A percentile compares a stretch with the other conserved stretches of the same genome.
These are phyloP conservation scores for Colletotrichum coccodes DNA, from an alignment of 2,329 filamentous ascomycete species.

Conservation along the genomic window DNA sequence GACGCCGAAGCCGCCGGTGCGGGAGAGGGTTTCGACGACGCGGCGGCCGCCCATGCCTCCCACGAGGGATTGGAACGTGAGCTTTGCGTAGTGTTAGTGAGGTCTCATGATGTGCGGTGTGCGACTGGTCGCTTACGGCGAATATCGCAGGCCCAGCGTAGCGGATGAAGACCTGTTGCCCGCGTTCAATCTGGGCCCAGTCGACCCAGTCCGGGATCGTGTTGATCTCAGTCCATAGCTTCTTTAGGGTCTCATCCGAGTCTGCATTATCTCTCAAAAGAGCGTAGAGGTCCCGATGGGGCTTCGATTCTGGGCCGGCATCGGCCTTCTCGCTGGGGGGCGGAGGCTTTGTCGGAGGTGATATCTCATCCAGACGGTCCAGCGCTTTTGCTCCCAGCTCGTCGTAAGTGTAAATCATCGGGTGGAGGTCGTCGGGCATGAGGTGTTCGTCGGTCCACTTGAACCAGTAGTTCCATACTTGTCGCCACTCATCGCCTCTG, in stretches of 20 bases:
- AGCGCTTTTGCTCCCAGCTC: conserved; percentile 73
- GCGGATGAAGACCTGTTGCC: conserved; percentile 81
- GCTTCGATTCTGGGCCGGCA: conserved; percentile 43
- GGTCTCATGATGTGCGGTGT: conserved; percentile 39
- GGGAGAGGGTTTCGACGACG: conserved; percentile 77
- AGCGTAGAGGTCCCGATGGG: conserved; percentile 68
- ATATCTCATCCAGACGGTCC: conserved; percentile 70
- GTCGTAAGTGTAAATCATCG: conserved; percentile 75
- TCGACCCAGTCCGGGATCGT: conserved; percentile 80
- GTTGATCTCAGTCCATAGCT: conserved; percentile 78
- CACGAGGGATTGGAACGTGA: conserved; percentile 73
- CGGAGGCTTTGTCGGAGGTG: conserved; percentile 48
- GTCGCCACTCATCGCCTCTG: conserved; percentile 32
- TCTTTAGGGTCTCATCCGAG: conserved; percentile 61
- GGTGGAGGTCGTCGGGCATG: conserved; percentile 66
- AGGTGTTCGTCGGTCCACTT: conserved; percentile 74
- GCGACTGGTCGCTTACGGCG: conserved; percentile 47
- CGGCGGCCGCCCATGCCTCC: conserved; percentile 79
- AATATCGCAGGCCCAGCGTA: conserved; percentile 76
- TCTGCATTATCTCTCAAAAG: conserved; percentile 68
- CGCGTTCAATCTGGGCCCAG: conserved; percentile 78
- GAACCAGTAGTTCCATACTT: conserved; percentile 73
- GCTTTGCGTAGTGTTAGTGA: conserved; percentile 40
- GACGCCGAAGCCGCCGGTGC: conserved; percentile 79
- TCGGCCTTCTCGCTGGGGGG: conserved; percentile 45